Conservation (phyloP, 768 basidiomycete genomes). For the Ramaria sp. region DNA sequence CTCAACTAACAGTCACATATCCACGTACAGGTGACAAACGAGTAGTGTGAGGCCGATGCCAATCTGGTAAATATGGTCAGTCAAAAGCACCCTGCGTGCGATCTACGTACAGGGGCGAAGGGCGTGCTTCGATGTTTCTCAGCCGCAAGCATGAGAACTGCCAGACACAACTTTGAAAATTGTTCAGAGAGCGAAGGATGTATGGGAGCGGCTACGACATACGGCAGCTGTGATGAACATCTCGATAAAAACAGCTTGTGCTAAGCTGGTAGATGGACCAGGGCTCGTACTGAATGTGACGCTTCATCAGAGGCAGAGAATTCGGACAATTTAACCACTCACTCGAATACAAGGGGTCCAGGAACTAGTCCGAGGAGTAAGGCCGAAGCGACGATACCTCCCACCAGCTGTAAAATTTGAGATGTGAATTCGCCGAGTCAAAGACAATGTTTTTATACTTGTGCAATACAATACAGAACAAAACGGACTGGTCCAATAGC, state of each 20-base stretch:
- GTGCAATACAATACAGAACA: constrained; percentile 49
- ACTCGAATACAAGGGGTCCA: constrained; percentile 46
- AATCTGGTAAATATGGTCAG: constrained; percentile 24
- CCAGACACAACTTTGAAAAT: constrained; percentile 20
- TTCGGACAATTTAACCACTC: constrained; percentile 10
- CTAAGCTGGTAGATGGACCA: constrained; percentile 33
- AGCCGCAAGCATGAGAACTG: constrained; percentile 65
- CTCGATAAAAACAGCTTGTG: constrained; percentile 61
- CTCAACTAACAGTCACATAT: background rate
- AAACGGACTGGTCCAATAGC: constrained; percentile 45
- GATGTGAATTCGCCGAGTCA: background rate
- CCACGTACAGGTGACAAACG: constrained; percentile 44
- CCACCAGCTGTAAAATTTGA: constrained; percentile 25
- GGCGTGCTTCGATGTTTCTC: constrained; percentile 60
- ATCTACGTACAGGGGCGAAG: constrained; percentile 46
- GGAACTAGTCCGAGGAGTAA: constrained; percentile 46
- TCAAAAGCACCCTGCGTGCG: background rate
- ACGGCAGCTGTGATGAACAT: constrained; percentile 57
- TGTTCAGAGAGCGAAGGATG: background rate
- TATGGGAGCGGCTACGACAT: constrained; percentile 18
- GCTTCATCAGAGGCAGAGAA: background rate
- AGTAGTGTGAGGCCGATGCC: constrained; percentile 60
- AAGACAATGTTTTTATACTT: constrained; percentile 17
- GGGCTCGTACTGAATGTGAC: constrained; percentile 33
- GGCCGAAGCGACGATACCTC: constrained; percentile 49